Evolutionary conservation across 2,329 filamentous ascomycete genomes (phyloP).

Genomic region (Fusarium irregulare): DNA sequence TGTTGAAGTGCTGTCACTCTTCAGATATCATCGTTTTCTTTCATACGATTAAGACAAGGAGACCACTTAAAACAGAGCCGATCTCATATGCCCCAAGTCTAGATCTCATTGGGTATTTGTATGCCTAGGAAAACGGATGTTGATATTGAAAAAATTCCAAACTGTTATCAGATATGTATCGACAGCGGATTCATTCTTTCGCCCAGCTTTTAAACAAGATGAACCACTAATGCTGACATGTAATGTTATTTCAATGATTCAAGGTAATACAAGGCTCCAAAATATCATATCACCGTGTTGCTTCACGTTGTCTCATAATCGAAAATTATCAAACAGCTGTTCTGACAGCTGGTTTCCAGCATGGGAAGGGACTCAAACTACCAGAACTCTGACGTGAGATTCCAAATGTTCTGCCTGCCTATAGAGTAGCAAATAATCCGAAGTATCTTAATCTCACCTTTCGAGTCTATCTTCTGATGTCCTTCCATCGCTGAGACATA

Average conservation of each 20-base stretch:
- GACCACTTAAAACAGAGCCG: neutral
- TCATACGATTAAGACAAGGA: neutral
- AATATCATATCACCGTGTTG: rapidly evolving
- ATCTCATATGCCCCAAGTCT: rapidly evolving
- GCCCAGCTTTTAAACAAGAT: neutral
- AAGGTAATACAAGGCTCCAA: too few relatives aligned
- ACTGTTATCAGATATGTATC: neutral
- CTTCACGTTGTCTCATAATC: neutral
- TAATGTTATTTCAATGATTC: too few relatives aligned
- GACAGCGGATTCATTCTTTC: neutral
- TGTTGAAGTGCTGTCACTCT: neutral
- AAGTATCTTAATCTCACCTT: neutral
- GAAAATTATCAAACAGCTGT: neutral
- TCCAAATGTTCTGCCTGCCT: neutral
- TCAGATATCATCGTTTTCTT: neutral
- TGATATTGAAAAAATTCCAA: neutral
- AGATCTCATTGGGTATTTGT: rapidly evolving
- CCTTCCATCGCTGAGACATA: neutral
- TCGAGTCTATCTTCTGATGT: neutral
- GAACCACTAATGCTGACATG: too few relatives aligned
- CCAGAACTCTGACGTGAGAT: neutral
- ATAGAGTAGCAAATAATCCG: neutral
- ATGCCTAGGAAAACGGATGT: rapidly evolving
- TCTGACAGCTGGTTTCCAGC: neutral
- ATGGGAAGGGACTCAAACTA: rapidly evolving